Evolutionary conservation across 345 rosid genomes (phyloP), one percentile per base, ranked within the genome.

Genomic region (Gossypium herbaceum): DNA sequence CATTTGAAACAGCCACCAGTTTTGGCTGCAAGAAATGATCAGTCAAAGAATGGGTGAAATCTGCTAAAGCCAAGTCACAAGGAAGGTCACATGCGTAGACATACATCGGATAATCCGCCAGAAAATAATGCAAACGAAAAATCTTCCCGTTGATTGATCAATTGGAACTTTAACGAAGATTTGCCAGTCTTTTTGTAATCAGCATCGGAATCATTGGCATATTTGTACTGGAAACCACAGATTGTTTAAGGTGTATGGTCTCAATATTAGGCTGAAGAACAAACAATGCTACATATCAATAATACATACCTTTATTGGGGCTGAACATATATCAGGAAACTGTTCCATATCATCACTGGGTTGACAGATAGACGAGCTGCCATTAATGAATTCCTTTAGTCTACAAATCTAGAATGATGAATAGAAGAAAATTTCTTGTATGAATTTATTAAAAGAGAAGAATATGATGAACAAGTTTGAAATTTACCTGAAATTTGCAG

Each of bases 301-400:
- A 59, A 59, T 59, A 59, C 39, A 24, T 12, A 59, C 64, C 64
- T 59, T 61, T 60, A 90, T 83, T 43, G 94, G 94, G 20, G 94
- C 88, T 12, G 90, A 51, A 75, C 94, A 90, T 6, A 90, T 76
- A 22, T 62, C 79, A 2, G 92, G 94, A 22, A 56, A 15, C 82
- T 87, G 81, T 44, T 79, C 77, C 73, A 63, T 67, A 20, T 82
- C 81, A 13, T 81, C 89, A 69, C 81, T 17, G 5, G 84, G 79
- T 8, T 78, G 78, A 69, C 92, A 88, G n/a, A 81, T 67, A 2
- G 87, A 79, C 17, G 84, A 81, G 65, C 94, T 88, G 85, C 76
- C 50, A 55, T 34, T n/a, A 74, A 62, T 55, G 3, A 34, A 12
- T 3, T 43, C 7, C 34, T 12, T 72, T 55, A 43, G 22, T 24